Evolutionary conservation across 805 yeast species (phyloP), one percentile per base, ranked within the genome.

Genomic region (Saccharomycodes ludwigii): DNA sequence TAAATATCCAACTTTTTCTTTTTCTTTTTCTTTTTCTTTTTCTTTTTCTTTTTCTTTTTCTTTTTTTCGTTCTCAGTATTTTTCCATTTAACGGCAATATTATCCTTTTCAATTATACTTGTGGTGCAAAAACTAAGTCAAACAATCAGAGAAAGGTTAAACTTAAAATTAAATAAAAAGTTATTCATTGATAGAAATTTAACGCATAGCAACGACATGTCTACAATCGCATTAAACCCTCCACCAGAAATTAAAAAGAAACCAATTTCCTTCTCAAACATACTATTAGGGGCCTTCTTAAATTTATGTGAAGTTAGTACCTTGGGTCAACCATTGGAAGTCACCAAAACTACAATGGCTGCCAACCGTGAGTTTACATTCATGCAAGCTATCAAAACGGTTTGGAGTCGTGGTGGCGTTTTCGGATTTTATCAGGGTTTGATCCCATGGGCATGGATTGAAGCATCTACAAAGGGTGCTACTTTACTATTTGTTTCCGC

Each of bases 381-480:
- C 40, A 43, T 71, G 8, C 74, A 74, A 43, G 82, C 95, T 18
- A 66, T 76, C 32, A 67, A 67, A 36, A 66, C 73, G 24, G 86
- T 91, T 39, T 84, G 94, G 91, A 68, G 91, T 11, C 74, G 98
- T 49, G 98, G 98, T 42, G 98, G 98, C 32, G 47, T 78, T 12
- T 52, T 71, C 18, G 98, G 97, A 0, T 91, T 86, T 62, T 91
- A 86, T 61, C 98, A 91, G 58, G 98, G 98, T 20, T 67, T 91
- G 52, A 86, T 88, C 42, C 98, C 98, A 29, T 91, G 98, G 98
- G 98, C 97, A 5, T 86, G 97, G 96, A 81, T 91, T 45, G 98
- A 88, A 59, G 98, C 95, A 7, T 81, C 95, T n/a, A 91, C 98
- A 22, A 91, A 91, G 58, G 98, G 98, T 55, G 96, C 97, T 4